Evolutionary conservation across 2,329 filamentous ascomycete species (phyloP), one percentile per base, ranked within the genome.

Genomic region (Dichotomopilus funicola): DNA sequence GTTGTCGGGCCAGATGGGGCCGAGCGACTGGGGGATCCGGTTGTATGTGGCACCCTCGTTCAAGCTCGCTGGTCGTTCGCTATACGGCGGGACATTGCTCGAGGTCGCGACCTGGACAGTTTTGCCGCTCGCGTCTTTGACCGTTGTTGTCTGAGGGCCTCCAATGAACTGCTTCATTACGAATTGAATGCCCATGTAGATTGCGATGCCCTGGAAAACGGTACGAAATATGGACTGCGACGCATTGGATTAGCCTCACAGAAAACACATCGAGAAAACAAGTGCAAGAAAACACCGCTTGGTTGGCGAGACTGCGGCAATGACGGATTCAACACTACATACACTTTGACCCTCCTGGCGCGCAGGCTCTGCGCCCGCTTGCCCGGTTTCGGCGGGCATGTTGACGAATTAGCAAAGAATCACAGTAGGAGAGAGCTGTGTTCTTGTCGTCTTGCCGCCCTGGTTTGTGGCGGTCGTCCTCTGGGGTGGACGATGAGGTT

Each of bases 1-100:
- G 68, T 94, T 83, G 48, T 80, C 75, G 2, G 89, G 84, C 94
- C 94, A 99, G 66, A 97, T 90, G 27, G 94, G 91, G 40, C 88
- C 88, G 59, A 96, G 78, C 55, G 78, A 80, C 62, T 85, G 79
- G 1, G 91, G 90, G 13, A 89, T 72, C 1, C 72, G 70, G 64
- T 79, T 87, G 68, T 85, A 86, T 50, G 77, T 72, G 27, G 84
- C 85, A 62, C 81, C 82, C 58, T 82, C 77, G 72, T 84, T 70
- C 66, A 85, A 73, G 57, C 71, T 68, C 58, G 76, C 71, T n/a
- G 87, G 85, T 51, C 87, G 81, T 58, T 85, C 75, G 53, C 78
- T 75, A 67, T 84, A 91, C 13, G 83, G 72, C 34, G 86, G 85
- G 53, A 89, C 83, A 19, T 73, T 73, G 50, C 73, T 78, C 35